phyloP scores from a whole-genome alignment of 768 basidiomycete species.

The Fistulinella prunicolor region DNA sequence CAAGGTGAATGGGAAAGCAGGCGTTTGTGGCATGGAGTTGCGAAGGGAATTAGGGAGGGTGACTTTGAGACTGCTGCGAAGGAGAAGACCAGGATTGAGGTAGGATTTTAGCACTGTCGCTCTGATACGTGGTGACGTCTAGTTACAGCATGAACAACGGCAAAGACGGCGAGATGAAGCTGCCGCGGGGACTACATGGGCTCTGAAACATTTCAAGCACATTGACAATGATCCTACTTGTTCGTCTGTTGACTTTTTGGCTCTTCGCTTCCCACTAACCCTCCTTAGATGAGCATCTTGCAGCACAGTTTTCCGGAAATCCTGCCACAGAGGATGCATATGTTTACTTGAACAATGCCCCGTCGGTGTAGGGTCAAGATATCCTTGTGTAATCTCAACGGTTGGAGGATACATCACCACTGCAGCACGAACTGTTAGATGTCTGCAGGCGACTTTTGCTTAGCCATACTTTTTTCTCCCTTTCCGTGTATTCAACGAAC shows the following conservation, averaged over 20 bases:
- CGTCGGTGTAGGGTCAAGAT: conserved; percentile 20
- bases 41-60: conserved; percentile 86
- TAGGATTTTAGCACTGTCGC: conserved; percentile 25
- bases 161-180: conserved; percentile 82
- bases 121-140: not conserved
- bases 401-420: conserved; percentile 3
- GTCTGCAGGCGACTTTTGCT: conserved; percentile 15
- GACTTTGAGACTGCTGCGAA: conserved; percentile 88
- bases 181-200: conserved; percentile 70
- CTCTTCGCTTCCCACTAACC: not conserved
- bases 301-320: conserved; percentile 53
- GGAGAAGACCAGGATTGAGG: conserved; percentile 93
- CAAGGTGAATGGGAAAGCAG: conserved; percentile 88
- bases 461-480: conserved; percentile 9
- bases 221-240: conserved; percentile 71
- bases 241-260: conserved; percentile 35
- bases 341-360: conserved; percentile 58
- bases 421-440: conserved; percentile 7
- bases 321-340: conserved; percentile 79
- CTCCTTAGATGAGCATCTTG: conserved; percentile 57
- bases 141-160: conserved; percentile 80
- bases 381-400: not conserved
- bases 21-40: conserved; percentile 78
- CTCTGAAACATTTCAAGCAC: conserved; percentile 72
- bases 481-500: conserved; percentile 12